Evolutionary conservation across 768 basidiomycete species (phyloP).

Genomic region (Postia placenta): DNA sequence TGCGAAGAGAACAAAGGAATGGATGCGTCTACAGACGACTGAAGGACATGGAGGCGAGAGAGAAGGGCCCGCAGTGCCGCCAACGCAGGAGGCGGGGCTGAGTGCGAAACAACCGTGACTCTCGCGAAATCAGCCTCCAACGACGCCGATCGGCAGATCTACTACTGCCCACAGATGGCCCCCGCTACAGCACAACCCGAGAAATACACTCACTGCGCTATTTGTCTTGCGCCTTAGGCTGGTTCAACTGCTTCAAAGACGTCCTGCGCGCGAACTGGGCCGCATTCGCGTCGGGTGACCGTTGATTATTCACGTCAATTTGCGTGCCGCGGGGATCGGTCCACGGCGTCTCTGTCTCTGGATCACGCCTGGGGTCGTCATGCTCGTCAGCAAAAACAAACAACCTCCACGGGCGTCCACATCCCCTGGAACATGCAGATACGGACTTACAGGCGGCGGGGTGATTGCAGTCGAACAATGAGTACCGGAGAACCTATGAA

Average conservation of each 20-base stretch:
- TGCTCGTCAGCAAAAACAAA: not conserved
- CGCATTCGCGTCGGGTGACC: not conserved
- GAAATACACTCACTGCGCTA: no score
- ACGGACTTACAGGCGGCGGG: not conserved
- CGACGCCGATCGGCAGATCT: slow-evolving; percentile 10
- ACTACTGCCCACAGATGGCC: no score
- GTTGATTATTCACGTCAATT: slow-evolving; percentile 4
- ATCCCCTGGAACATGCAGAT: not conserved
- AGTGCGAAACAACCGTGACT: slow-evolving; percentile 2
- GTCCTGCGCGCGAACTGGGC: no score
- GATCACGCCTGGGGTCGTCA: not conserved
- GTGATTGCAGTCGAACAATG: slow-evolving; percentile 3
- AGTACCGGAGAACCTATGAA: slow-evolving; percentile 15
- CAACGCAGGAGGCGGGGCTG: slow-evolving; percentile 1
- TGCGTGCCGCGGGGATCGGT: not conserved
- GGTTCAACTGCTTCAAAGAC: no score
- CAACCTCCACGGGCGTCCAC: not conserved
- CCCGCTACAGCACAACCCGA: no score
- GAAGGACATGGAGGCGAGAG: slow-evolving; percentile 1
- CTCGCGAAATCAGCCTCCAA: slow-evolving; percentile 6
- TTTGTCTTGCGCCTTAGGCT: no score
- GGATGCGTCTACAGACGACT: slow-evolving; percentile 2
- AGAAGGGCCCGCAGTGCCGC: not conserved
- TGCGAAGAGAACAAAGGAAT: slow-evolving; percentile 3
- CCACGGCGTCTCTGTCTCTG: not conserved